These are phyloP conservation scores for Dipodascus geniculatus DNA, from an alignment of 805 yeast genomes.

Conservation along the genomic window DNA sequence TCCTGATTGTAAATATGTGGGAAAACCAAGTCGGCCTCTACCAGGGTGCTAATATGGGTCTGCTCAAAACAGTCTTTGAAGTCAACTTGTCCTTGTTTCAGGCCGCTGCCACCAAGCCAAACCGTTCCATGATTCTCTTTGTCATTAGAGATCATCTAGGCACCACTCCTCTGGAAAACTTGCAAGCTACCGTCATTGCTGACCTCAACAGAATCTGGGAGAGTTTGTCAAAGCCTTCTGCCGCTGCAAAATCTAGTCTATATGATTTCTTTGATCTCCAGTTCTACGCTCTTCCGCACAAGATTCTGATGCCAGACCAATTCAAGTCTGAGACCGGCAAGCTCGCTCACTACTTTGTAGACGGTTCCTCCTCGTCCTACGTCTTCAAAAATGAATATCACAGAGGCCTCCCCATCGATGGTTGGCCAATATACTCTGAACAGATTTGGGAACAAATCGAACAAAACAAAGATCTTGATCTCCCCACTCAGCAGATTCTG, in stretches of 20 bases:
- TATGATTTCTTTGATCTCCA: conserved; percentile 75
- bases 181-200: conserved; percentile 52
- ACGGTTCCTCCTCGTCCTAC: conserved; percentile 20
- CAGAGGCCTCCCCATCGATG: conserved; percentile 83
- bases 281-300: conserved; percentile 77
- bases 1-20: conserved; percentile 88
- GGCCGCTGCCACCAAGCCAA: conserved; percentile 24
- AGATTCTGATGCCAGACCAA: conserved; percentile 63
- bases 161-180: conserved; percentile 63
- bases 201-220: conserved; percentile 77
- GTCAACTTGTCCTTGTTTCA: conserved; percentile 84
- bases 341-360: conserved; percentile 53
- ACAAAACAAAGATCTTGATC: conserved; percentile 81
- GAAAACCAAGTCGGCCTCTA: conserved; percentile 94
- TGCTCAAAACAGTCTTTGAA: conserved; percentile 90
- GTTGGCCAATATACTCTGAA: conserved; percentile 87
- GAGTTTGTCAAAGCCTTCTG: conserved; percentile 55
- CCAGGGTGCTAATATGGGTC: conserved; percentile 96
- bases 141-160: conserved; percentile 92
- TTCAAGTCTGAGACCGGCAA: conserved; percentile 48
- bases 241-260: conserved; percentile 40
- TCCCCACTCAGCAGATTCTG: conserved; percentile 91
- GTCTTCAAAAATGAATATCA: conserved; percentile 64
- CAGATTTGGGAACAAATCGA: conserved; percentile 94
- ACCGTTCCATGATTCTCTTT: conserved; percentile 39